Conservation (phyloP, 1,139 yeast species). For the Blastobotrys aristatus region DNA sequence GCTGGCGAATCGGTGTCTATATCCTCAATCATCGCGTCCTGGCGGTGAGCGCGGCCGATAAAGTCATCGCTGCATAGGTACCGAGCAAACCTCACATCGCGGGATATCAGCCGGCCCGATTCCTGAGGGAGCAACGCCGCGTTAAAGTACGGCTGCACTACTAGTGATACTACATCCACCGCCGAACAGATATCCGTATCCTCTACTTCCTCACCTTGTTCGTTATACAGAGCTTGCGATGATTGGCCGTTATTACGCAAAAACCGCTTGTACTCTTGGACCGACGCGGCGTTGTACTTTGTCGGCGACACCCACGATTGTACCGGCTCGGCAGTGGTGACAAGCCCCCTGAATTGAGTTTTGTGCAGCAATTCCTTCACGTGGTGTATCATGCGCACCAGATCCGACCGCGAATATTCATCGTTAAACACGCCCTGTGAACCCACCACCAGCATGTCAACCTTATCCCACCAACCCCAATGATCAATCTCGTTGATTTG, state of each 20-base stretch:
- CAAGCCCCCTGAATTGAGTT: conserved; percentile 17
- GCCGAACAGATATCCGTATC: conserved; percentile 28
- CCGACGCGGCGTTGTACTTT: conserved; percentile 24
- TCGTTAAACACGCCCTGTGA: conserved; percentile 28
- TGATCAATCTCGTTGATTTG: conserved; percentile 23
- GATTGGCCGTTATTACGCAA: conserved; percentile 3
- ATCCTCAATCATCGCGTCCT: conserved; percentile 9
- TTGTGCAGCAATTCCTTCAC: conserved; percentile 14
- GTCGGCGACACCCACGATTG: conserved; percentile 27
- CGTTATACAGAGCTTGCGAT: not conserved
- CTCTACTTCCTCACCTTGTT: conserved; percentile 12
- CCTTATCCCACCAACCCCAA: conserved; percentile 23
- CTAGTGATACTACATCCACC: conserved; percentile 29
- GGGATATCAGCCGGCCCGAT: conserved; percentile 24
- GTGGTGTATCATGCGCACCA: conserved; percentile 26
- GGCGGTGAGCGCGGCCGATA: conserved; percentile 23
- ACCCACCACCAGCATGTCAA: conserved; percentile 28
- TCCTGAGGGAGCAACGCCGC: conserved; percentile 19
- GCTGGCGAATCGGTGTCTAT: conserved; percentile 7
- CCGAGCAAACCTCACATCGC: conserved; percentile 29
- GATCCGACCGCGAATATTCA: conserved; percentile 23
- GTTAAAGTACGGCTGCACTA: conserved; percentile 29
- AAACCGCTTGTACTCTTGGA: conserved; percentile 20
- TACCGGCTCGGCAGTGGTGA: conserved; percentile 30
- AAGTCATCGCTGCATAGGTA: conserved; percentile 29